phyloP scores from a whole-genome alignment of 2,329 filamentous ascomycete genomes.

The Penicillium sp. region DNA sequence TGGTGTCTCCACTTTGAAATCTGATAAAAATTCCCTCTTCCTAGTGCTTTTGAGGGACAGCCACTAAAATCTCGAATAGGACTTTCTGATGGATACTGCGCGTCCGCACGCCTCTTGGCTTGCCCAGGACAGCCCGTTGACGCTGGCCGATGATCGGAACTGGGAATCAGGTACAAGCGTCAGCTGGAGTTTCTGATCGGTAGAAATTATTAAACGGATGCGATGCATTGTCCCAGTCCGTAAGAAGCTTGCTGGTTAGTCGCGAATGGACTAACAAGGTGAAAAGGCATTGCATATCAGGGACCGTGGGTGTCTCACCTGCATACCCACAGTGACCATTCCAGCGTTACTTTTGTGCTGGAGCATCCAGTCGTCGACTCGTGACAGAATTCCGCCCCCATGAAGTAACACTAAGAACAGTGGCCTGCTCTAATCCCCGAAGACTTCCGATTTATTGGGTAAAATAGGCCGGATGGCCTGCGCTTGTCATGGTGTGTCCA shows the following conservation, averaged over 20 bases:
- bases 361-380: not conserved
- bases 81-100: not conserved
- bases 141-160: not conserved
- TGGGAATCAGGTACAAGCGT: not conserved
- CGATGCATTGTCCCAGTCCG: not conserved
- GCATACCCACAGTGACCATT: not conserved
- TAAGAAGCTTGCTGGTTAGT: not conserved
- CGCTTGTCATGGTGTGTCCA: not conserved
- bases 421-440: not conserved
- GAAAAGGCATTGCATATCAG: not conserved
- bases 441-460: not conserved
- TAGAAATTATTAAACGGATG: not conserved
- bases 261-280: not conserved
- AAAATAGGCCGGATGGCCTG: not conserved
- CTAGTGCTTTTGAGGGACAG: not conserved
- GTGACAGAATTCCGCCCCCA: not conserved
- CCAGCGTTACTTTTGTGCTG: not conserved
- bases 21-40: conserved; percentile 5
- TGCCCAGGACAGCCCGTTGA: not conserved
- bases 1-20: conserved; percentile 3
- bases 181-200: too few relatives aligned
- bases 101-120: not conserved
- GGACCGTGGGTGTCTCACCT: not conserved
- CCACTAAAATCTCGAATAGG: not conserved
- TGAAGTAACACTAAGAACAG: not conserved